Base-by-base conservation (phyloP, 2,329 filamentous ascomycete genomes). In the Aspergillus tanneri region DNA sequence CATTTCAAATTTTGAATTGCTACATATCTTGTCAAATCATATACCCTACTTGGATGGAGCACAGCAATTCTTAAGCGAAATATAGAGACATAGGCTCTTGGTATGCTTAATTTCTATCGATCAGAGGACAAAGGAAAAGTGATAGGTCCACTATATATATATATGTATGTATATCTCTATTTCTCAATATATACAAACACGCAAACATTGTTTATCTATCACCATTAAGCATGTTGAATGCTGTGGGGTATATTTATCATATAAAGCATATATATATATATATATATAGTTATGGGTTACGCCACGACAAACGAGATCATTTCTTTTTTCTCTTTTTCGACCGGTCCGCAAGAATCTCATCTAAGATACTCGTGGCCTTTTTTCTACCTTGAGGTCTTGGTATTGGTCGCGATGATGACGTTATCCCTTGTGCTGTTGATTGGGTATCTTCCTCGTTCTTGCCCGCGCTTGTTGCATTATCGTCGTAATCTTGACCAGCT, bases 261-360 rank as follows among this genome's bases (percentile, higher is more conserved):
- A n/a, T n/a, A 32, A 38, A 18, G 10, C 23, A 46, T 46, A n/a
- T 46, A 28, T 39, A 47, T 37, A 45, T 47, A 23, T 41, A 24
- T 19, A 21, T 45, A n/a, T 21, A 38, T 47, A 16, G 6, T 47
- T 28, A 19, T 22, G 25, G 16, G n/a, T n/a, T n/a, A n/a, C n/a
- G n/a, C n/a, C n/a, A n/a, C 32, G 18, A 25, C 7, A 10, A 12
- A 19, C 5, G 25, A 36, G 25, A n/a, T 48, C 64, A 68, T 47
- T 62, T 68, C 60, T 72, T 72, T 56, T 72, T 75, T 60, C 76
- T 77, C 67, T 80, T 81, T 54, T 73, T 77, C 6, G 73, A 72
- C 46, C 69, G 55, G 39, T 69, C 60, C n/a, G 66, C 66, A 39
- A 74, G 56, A 12, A 83, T 62, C 54, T 82, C 77, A 60, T 83